Conservation (phyloP, 2,329 filamentous ascomycete species). For the Massarina eburnea region DNA sequence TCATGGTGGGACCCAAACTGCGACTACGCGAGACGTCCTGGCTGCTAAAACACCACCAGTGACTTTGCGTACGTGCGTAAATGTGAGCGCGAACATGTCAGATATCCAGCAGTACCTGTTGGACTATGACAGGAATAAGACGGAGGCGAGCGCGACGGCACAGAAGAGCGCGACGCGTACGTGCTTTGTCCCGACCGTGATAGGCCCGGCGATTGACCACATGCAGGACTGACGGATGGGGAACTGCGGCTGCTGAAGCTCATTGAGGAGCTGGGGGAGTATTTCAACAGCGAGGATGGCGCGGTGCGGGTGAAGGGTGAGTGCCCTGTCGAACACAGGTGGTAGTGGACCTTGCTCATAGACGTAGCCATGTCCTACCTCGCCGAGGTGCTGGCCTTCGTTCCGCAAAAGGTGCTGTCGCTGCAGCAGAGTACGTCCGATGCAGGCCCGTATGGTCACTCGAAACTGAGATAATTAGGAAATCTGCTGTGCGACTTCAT, state of each 20-base stretch:
- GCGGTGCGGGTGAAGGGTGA: constrained; percentile 61
- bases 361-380: constrained; percentile 51
- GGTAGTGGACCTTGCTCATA: constrained; percentile 14
- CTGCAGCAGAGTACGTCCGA: constrained; percentile 57
- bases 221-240: constrained; percentile 59
- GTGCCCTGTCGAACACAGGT: constrained; percentile 21
- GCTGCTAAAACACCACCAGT: not conserved
- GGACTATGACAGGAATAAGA: constrained; percentile 52
- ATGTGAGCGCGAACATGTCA: constrained; percentile 45
- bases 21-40: not conserved
- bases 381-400: constrained; percentile 52
- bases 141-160: constrained; percentile 49
- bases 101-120: constrained; percentile 56
- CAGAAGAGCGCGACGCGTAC: constrained; percentile 46
- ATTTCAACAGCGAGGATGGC: constrained; percentile 67
- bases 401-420: constrained; percentile 58
- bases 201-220: constrained; percentile 15
- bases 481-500: constrained; percentile 64
- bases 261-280: constrained; percentile 66
- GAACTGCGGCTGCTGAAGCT: constrained; percentile 63
- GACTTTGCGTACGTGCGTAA: not conserved
- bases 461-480: constrained; percentile 55
- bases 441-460: not conserved
- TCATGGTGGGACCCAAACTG: no score
- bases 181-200: constrained; percentile 5